Evolutionary conservation across 805 yeast species (phyloP), one percentile per base, ranked within the genome.

Genomic region (Schizosaccharomyces cryophilus): DNA sequence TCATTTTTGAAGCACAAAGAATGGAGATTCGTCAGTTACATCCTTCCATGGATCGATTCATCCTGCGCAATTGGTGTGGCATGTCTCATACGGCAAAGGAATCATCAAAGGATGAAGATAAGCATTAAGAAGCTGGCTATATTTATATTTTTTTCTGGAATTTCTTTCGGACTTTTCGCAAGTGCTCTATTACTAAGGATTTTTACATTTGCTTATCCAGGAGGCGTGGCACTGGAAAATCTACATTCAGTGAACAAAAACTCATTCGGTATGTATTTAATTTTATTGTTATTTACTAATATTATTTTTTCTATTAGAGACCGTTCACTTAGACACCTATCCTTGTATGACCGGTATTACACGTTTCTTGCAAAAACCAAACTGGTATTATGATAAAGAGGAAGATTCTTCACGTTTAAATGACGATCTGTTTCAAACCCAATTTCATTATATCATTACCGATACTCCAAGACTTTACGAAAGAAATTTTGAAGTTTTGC

Each of bases 1-100:
- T 87, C 96, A 0, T 69, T 83, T 60, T 93, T 85, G 70, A 88
- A 93, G 2, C 96, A 90, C 67, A 90, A 90, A 69, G 97, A 90
- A 73, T 87, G 95, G 95, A 78, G 96, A 66, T 90, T 90, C 67
- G 80, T 90, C 51, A 74, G 84, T 19, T 90, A 89, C 69, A 73
- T 81, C 0, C 72, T 84, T 3, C 96, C 96, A 0, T 74, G 83
- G 0, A 69, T 87, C 62, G 80, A 84, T 0, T 66, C 84, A 21
- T 68, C 78, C 40, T 88, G 85, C 5, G 82, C 93, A 1, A 73
- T 77, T 56, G 86, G 85, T 5, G 76, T 83, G 17, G 47, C 62
- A 17, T 62, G 64, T 64, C 42, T 64, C 17, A 35, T 35, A 15
- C 40, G 13, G 13, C 13, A 3, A 15, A 35, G 13, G 2, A 15